Conservation (phyloP, 2,329 filamentous ascomycete species). For the Emmonsia crescens region DNA sequence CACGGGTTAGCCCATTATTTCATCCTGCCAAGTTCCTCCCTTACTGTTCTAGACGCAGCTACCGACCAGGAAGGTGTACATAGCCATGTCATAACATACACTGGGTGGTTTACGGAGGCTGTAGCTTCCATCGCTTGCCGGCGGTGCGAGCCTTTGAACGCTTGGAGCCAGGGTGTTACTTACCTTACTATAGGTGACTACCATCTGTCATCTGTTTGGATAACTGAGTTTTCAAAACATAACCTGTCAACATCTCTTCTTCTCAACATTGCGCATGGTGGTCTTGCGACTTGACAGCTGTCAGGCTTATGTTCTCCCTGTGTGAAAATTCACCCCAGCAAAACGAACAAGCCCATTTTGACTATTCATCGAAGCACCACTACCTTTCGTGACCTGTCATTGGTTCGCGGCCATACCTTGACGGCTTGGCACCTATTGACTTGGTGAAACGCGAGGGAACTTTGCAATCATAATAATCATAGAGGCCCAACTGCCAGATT, state of each 20-base stretch:
- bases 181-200: neutral
- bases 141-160: neutral
- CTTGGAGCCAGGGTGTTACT: neutral
- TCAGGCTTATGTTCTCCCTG: neutral
- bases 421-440: neutral
- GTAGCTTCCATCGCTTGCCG: neutral
- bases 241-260: neutral
- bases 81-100: neutral
- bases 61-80: neutral
- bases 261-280: neutral
- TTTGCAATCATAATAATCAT: neutral
- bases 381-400: neutral
- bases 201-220: neutral
- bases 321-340: neutral
- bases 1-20: neutral
- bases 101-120: neutral
- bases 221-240: neutral
- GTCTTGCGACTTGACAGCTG: neutral
- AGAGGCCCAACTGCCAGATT: neutral
- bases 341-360: neutral
- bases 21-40: neutral
- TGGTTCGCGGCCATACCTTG: neutral
- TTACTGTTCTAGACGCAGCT: neutral
- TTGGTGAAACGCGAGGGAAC: neutral
- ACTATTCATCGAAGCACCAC: neutral